phyloP scores from a whole-genome alignment of 1,284 basidiomycete species.

The Ceratobasidium papillatum region DNA sequence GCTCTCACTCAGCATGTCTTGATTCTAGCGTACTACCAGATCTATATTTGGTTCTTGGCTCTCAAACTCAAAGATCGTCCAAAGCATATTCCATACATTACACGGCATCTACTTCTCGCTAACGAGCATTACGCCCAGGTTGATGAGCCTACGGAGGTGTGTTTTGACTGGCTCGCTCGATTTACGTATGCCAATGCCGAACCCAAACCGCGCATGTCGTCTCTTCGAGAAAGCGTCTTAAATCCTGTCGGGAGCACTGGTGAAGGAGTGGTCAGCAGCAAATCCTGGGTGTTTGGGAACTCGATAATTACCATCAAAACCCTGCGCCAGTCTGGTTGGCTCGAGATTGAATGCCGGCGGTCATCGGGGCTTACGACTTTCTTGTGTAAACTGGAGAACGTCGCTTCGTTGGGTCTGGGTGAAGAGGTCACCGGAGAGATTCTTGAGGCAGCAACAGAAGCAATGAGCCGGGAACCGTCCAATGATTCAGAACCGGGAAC shows the following conservation, averaged over 20 bases:
- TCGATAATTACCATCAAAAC: slow-evolving; percentile 86
- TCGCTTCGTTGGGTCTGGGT: slow-evolving; percentile 75
- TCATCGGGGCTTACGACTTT: slow-evolving; percentile 89
- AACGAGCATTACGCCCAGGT: slow-evolving; percentile 78
- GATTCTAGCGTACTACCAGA: slow-evolving; percentile 90
- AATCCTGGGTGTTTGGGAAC: slow-evolving; percentile 90
- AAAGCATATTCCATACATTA: slow-evolving; percentile 86
- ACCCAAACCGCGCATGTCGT: slow-evolving; percentile 84
- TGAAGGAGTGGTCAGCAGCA: slow-evolving; percentile 62
- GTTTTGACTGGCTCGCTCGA: slow-evolving; percentile 96
- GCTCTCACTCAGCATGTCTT: slow-evolving; percentile 96
- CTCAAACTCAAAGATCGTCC: slow-evolving; percentile 87
- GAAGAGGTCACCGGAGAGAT: slow-evolving; percentile 32
- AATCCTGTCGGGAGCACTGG: slow-evolving; percentile 45
- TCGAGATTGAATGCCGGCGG: slow-evolving; percentile 85
- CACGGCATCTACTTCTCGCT: slow-evolving; percentile 85
- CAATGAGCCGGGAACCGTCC: not conserved
- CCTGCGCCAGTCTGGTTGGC: slow-evolving; percentile 83
- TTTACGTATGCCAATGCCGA: slow-evolving; percentile 96
- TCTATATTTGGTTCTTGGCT: slow-evolving; percentile 96
- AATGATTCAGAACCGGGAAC: not conserved
- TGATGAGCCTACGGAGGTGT: slow-evolving; percentile 94
- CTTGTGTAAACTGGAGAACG: slow-evolving; percentile 91
- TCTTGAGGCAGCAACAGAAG: slow-evolving; percentile 30
- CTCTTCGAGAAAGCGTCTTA: slow-evolving; percentile 70